These are phyloP conservation scores for Komagataella ulmi DNA, from an alignment of 805 yeast species.

Conservation along the genomic window DNA sequence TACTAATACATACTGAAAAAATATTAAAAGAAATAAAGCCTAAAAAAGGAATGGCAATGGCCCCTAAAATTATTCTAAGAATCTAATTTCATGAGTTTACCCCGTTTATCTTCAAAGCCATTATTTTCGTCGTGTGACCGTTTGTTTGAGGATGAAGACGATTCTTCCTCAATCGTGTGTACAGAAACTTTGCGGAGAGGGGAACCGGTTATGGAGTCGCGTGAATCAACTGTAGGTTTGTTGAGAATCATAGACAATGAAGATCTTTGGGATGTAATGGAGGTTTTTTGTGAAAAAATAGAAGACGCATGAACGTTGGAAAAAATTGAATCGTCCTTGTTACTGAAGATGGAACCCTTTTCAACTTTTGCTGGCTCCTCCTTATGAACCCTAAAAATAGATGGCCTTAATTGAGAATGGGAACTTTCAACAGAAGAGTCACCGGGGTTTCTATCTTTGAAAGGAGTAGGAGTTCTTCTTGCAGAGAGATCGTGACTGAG, in stretches of 20 bases:
- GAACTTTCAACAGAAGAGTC: neutral
- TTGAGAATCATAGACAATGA: neutral
- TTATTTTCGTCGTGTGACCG: neutral
- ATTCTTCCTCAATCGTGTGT: neutral
- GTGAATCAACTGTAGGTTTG: neutral
- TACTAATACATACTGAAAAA: neutral
- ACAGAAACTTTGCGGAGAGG: neutral
- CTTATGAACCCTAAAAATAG: neutral
- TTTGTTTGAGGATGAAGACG: neutral
- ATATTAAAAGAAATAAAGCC: neutral
- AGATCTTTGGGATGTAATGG: neutral
- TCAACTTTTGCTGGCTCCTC: neutral
- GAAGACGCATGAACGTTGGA: neutral
- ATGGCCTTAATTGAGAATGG: neutral
- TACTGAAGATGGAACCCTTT: neutral
- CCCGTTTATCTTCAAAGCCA: neutral
- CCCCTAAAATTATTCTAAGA: neutral
- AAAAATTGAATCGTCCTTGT: neutral
- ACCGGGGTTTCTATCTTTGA: neutral
- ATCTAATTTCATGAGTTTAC: neutral
- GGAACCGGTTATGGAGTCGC: neutral
- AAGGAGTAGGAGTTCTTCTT: neutral
- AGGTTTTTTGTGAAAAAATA: neutral
- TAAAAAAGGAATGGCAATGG: neutral
- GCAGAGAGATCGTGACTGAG: neutral